A percentile compares a stretch with the other conserved stretches of the same genome.
These are phyloP conservation scores for Kwoniella dendrophila DNA, from an alignment of 768 basidiomycete genomes.

Conservation along the genomic window DNA sequence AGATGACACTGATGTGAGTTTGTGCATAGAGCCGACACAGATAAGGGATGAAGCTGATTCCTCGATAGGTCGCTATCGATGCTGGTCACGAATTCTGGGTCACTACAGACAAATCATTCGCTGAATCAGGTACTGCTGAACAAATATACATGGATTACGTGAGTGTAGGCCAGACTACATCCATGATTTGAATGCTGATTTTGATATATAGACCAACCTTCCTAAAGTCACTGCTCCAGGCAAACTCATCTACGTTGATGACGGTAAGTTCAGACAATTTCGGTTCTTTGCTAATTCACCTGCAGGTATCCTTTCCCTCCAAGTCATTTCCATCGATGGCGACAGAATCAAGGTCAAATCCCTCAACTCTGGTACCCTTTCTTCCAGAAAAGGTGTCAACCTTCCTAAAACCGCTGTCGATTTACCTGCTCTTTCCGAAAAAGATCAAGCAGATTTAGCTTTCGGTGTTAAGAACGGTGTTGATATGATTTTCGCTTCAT, in stretches of 20 bases:
- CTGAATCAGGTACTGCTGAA: slow-evolving; percentile 77
- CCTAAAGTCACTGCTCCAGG: slow-evolving; percentile 96
- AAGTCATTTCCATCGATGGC: slow-evolving; percentile 86
- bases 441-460: slow-evolving; percentile 91
- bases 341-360: slow-evolving; percentile 78
- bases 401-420: slow-evolving; percentile 97
- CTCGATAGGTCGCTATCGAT: slow-evolving; percentile 69
- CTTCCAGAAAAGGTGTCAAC: slow-evolving; percentile 98
- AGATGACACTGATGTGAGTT: slow-evolving; percentile 77
- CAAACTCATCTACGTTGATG: slow-evolving; percentile 96
- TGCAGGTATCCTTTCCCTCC: slow-evolving; percentile 81
- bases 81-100: slow-evolving; percentile 94
- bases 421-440: slow-evolving; percentile 93
- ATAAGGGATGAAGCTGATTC: background rate
- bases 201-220: slow-evolving; percentile 69
- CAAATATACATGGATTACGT: slow-evolving; percentile 93
- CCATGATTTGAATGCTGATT: slow-evolving; percentile 2
- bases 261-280: slow-evolving; percentile 62
- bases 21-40: background rate
- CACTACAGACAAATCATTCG: slow-evolving; percentile 79
- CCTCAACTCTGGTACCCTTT: slow-evolving; percentile 86
- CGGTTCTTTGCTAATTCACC: slow-evolving; percentile 12
- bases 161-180: slow-evolving; percentile 50
- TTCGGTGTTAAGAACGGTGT: slow-evolving; percentile 98
- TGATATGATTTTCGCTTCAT: slow-evolving; percentile 99